phyloP scores from a whole-genome alignment of 169 alveolate genomes.

The Plasmodium ovale region DNA sequence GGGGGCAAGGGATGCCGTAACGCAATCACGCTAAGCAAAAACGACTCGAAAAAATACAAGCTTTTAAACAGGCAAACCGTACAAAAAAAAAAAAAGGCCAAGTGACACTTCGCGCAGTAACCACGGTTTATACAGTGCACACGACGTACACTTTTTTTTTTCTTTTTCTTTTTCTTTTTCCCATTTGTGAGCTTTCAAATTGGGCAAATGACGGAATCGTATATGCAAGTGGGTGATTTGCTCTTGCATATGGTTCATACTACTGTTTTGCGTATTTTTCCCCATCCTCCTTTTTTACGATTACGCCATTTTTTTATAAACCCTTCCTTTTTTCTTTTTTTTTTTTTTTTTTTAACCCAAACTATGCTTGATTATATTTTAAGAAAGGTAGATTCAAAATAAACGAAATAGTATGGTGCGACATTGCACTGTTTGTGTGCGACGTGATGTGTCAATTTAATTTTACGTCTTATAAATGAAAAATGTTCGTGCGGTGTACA shows the following conservation, averaged over 20 bases:
- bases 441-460: too few species aligned
- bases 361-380: neutral
- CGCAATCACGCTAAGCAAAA: constrained; percentile 78
- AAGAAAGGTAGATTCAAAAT: neutral
- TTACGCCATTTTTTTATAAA: neutral
- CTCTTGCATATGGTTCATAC: neutral
- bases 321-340: constrained; percentile 2
- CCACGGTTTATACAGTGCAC: too few species aligned
- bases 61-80: constrained; percentile 76
- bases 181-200: too few species aligned
- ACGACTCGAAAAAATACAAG: constrained; percentile 78
- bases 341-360: neutral
- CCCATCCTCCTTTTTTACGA: neutral
- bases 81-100: constrained; percentile 65
- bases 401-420: neutral
- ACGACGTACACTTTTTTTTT: too few species aligned
- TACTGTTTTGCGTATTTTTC: neutral
- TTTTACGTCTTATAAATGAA: too few species aligned
- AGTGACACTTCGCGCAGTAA: too few species aligned
- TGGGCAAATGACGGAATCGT: too few species aligned
- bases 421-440: too few species aligned
- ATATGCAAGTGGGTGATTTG: neutral
- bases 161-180: too few species aligned
- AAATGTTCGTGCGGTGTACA: too few species aligned
- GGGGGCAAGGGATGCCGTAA: constrained; percentile 85